Conservation (phyloP, 2,329 filamentous ascomycete species). For the Aspergillus brasiliensis region DNA sequence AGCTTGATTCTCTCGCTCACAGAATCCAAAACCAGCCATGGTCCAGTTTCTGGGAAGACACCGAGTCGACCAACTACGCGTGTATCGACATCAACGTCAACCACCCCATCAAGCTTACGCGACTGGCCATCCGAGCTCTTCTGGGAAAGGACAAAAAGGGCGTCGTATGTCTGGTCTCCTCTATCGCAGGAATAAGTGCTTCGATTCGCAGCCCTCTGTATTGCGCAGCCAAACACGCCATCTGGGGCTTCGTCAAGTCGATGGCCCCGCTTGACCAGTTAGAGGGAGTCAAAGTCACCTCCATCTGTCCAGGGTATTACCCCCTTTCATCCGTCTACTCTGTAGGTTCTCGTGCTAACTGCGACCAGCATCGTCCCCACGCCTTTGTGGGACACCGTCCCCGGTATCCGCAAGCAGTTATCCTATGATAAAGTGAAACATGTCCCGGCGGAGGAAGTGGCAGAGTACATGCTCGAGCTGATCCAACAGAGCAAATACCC, state of each 20-base stretch:
- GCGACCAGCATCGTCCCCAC: not conserved
- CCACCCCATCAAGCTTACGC: constrained; percentile 11
- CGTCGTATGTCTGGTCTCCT: constrained; percentile 3
- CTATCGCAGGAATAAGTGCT: not conserved
- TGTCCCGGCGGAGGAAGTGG: not conserved
- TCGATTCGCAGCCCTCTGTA: constrained; percentile 1
- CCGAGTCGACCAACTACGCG: constrained; percentile 3
- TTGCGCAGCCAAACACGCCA: constrained; percentile 10
- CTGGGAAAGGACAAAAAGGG: constrained; percentile 8
- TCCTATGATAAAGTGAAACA: not conserved
- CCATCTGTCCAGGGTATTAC: constrained; percentile 11
- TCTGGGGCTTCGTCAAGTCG: constrained; percentile 7
- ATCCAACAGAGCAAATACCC: not conserved
- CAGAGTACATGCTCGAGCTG: not conserved
- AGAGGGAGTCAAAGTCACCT: constrained; percentile 9
- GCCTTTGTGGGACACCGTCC: not conserved
- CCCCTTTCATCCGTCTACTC: not conserved
- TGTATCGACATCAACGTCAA: constrained; percentile 6
- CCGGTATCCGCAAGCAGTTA: not conserved
- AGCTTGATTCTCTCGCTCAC: not conserved
- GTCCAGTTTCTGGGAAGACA: constrained; percentile 10
- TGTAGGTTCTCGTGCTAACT: not conserved
- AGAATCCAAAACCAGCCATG: not conserved
- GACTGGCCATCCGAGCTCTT: constrained; percentile 7
- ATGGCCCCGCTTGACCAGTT: not conserved